Evolutionary conservation across 371 early-diverging fungal species (phyloP), one percentile per base, ranked within the genome.

Genomic region (Rhizopus stolonifer): DNA sequence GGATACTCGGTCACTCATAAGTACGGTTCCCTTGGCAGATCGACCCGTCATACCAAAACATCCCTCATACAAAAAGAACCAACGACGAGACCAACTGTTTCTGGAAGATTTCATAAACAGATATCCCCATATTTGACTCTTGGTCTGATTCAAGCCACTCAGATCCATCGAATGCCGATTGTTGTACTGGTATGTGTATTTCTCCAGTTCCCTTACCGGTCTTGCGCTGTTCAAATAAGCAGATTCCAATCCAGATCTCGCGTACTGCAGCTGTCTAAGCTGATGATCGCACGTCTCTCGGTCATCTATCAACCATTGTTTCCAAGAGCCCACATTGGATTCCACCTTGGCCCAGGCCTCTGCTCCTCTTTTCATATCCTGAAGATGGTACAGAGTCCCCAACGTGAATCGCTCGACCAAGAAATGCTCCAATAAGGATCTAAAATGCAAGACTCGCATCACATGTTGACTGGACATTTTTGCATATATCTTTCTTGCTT

Each of bases 401-500:
- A 58, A 42, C 2, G 77, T 60, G 43, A 77, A 77, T 14, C 58
- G 42, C 4, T 72, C 71, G 4, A 77, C 77, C 17, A 77, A 31
- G 15, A 61, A 57, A 25, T 70, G 73, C 46, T 77, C 77, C 34
- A 77, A 36, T 11, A 61, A 15, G 1, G 77, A 72, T 17, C 73
- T 66, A 36, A 77, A 70, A 19, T 72, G 65, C 33, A 77, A 50
- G 31, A 72, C 69, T 15, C 71, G 66, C n/a, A 74, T 50, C 29
- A 72, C 70, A 59, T 74, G 70, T 47, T 77, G 70, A 22, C 68
- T 69, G 8, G 70, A 77, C 46, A 81, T 77, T 26, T 26, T 79
- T 8, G 83, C 77, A 62, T 84, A 86, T 24, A 74, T 64, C 58
- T 87, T 86, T 38, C 87, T 79, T 25, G 75, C 68, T 52, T 88